Percentiles rank a stretch among this genome's conserved stretches.
phyloP scores from a whole-genome alignment of 331 rosid species.

The Pyracantha coccinea region DNA sequence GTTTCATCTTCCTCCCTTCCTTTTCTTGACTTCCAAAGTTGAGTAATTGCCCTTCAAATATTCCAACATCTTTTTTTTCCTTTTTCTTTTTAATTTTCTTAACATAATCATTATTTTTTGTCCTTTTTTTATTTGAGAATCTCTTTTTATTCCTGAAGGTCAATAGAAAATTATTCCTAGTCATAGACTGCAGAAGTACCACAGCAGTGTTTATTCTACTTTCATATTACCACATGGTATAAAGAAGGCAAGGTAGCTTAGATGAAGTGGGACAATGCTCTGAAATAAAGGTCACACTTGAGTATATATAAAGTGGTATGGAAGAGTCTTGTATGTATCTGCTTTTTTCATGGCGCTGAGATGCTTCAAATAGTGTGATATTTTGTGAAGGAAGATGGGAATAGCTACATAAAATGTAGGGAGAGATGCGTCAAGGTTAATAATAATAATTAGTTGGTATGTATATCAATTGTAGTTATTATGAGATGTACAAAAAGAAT shows the following conservation, averaged over 20 bases:
- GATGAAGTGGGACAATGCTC: background rate
- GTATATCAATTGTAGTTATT: background rate
- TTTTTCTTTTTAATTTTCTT: background rate
- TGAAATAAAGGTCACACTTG: conserved; percentile 9
- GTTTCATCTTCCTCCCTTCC: conserved; percentile 58
- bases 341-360: background rate
- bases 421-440: background rate
- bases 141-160: background rate
- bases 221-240: background rate
- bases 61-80: background rate
- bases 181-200: background rate
- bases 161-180: background rate
- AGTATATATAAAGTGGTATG: background rate
- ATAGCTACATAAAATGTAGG: conserved; percentile 15
- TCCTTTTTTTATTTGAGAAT: background rate
- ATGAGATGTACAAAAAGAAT: conserved; percentile 24
- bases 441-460: conserved; percentile 9
- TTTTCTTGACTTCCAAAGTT: conserved; percentile 48
- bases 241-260: background rate
- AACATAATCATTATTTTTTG: background rate
- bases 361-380: background rate
- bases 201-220: background rate
- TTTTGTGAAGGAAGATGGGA: conserved; percentile 21
- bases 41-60: conserved; percentile 6
- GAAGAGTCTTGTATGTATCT: background rate